phyloP scores from a whole-genome alignment of 2,329 filamentous ascomycete species.

The Lasiodiplodia citricola region DNA sequence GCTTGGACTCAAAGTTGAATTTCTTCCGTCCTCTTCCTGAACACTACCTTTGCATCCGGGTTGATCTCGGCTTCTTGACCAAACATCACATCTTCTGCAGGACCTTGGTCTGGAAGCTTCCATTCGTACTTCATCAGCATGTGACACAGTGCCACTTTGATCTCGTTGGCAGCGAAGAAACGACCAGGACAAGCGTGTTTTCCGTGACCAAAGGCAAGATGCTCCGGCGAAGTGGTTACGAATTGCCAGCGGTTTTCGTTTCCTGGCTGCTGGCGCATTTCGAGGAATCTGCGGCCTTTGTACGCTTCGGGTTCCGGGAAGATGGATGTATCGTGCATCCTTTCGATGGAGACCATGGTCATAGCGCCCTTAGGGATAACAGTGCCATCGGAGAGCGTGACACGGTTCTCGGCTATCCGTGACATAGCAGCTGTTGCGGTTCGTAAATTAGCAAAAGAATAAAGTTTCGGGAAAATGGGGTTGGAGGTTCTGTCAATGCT shows the following conservation, averaged over 20 bases:
- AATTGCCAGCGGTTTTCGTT: conserved; percentile 27
- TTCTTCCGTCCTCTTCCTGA: too few relatives aligned
- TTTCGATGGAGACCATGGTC: conserved; percentile 25
- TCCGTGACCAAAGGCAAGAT: conserved; percentile 27
- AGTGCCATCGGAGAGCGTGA: conserved; percentile 35
- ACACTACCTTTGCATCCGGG: too few relatives aligned
- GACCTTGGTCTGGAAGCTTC: conserved; percentile 29
- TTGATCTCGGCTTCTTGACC: too few relatives aligned
- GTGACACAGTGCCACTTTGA: conserved; percentile 27
- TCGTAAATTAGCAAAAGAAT: background rate
- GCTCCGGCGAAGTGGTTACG: conserved; percentile 29
- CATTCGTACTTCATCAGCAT: conserved; percentile 30
- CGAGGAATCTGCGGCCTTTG: conserved; percentile 27
- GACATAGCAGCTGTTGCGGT: conserved; percentile 29
- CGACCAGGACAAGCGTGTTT: conserved; percentile 25
- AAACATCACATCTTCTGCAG: too few relatives aligned
- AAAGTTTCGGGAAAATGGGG: too few relatives aligned
- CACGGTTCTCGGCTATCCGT: background rate
- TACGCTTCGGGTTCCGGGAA: conserved; percentile 19
- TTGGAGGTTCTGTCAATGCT: background rate
- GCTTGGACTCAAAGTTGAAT: too few relatives aligned
- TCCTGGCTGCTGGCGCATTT: conserved; percentile 27
- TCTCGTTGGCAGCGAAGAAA: conserved; percentile 30
- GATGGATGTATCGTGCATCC: conserved; percentile 26
- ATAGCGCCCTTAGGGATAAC: conserved; percentile 32